Evolutionary conservation across 2,329 filamentous ascomycete genomes (phyloP).

Genomic region (Rutstroemia sydowiana): DNA sequence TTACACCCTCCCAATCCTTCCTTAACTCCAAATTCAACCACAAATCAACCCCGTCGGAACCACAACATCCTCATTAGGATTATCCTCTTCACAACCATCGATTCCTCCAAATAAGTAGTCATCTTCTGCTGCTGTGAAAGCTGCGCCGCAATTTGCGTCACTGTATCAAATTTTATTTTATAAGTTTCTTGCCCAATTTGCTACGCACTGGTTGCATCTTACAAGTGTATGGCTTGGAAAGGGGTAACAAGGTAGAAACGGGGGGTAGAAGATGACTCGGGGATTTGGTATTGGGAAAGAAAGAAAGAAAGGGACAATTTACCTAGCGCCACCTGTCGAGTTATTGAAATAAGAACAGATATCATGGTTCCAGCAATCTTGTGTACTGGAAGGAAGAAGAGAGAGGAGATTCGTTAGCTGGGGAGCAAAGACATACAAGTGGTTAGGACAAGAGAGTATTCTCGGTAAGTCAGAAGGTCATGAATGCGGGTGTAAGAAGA

Average conservation of each 20-base stretch:
- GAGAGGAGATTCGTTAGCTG: background rate
- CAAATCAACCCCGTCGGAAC: constrained; percentile 25
- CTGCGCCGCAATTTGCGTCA: constrained; percentile 41
- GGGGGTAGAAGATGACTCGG: background rate
- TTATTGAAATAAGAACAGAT: constrained; percentile 45
- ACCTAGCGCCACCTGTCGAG: constrained; percentile 40
- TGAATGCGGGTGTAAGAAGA: background rate
- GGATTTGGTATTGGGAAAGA: background rate
- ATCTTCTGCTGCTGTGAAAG: constrained; percentile 37
- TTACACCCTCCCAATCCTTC: too few relatives aligned
- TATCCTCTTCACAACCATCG: constrained; percentile 32
- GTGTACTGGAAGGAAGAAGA: constrained; percentile 29
- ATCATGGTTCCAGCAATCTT: constrained; percentile 44
- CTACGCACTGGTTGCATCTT: background rate
- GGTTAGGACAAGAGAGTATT: too few relatives aligned
- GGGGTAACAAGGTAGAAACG: background rate
- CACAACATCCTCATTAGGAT: constrained; percentile 27
- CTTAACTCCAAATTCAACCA: too few relatives aligned
- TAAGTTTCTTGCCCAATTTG: background rate
- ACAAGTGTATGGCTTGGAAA: too few relatives aligned
- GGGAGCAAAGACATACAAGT: background rate
- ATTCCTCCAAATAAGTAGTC: constrained; percentile 34
- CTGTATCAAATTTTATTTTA: constrained; percentile 27
- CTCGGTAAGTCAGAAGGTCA: too few relatives aligned
- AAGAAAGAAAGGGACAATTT: constrained; percentile 8